Percentiles rank a stretch among this genome's conserved stretches.
Conservation (phyloP, 345 rosid species). For the Garcia nutans region DNA sequence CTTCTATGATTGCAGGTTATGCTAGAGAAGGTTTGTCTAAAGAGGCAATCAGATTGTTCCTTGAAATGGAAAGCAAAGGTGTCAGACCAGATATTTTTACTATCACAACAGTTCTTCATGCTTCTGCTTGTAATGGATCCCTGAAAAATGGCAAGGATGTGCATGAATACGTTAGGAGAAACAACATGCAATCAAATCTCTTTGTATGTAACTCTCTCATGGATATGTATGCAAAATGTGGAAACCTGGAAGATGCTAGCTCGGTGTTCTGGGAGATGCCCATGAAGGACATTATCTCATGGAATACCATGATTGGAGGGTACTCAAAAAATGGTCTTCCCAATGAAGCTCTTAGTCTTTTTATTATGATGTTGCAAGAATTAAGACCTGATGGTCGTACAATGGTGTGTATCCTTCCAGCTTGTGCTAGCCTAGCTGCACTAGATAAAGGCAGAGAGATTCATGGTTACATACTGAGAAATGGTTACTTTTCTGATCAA, state of each 20-base stretch:
- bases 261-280: conserved; percentile 47
- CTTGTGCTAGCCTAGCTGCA: conserved; percentile 70
- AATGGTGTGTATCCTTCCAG: conserved; percentile 64
- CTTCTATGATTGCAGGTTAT: conserved; percentile 73
- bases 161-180: conserved; percentile 49
- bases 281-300: conserved; percentile 56
- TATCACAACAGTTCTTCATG: conserved; percentile 55
- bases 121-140: conserved; percentile 58
- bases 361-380: conserved; percentile 45
- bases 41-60: conserved; percentile 50
- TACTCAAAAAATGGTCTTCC: conserved; percentile 58
- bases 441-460: conserved; percentile 65
- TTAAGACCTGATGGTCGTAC: conserved; percentile 53
- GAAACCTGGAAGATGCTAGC: conserved; percentile 63
- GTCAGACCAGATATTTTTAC: conserved; percentile 52
- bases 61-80: conserved; percentile 50
- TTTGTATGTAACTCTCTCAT: conserved; percentile 59
- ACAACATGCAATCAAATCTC: conserved; percentile 43
- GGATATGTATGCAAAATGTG: conserved; percentile 82
- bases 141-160: conserved; percentile 55
- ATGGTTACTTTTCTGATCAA: conserved; percentile 41
- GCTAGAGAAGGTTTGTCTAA: conserved; percentile 52
- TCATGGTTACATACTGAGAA: conserved; percentile 56
- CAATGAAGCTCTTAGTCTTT: conserved; percentile 54
- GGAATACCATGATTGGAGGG: conserved; percentile 77